Evolutionary conservation across 2,329 filamentous ascomycete genomes (phyloP), one percentile per base, ranked within the genome.

Genomic region (Pseudocercospora crystallina): DNA sequence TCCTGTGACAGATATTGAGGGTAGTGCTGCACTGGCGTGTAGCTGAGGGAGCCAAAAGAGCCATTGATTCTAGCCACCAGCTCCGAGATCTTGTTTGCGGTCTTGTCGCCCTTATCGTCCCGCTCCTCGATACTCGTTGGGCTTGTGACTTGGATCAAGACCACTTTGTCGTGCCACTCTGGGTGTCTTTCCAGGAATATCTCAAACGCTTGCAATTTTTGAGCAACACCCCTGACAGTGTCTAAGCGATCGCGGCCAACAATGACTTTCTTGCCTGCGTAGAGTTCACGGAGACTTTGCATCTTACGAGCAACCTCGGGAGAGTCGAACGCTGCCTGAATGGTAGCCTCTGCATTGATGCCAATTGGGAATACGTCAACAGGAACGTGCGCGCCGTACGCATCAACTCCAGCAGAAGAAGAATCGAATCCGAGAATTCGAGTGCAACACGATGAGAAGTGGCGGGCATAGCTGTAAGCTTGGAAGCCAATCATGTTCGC

Each of bases 401-500:
- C 89, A 68, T 96, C 89, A 5, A 96, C 89, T 5, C 91, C 90
- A 3, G 86, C 84, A 1, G 84, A 84, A 52, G 91, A 90, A 0
- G 90, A 95, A 39, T 90, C 87, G 65, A 95, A 95, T n/a, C 89
- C 88, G 7, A 96, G 79, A 42, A 96, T 87, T 20, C 91, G 84
- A 1, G 90, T 95, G 72, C 91, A 96, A 73, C 91, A 96, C 59
- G 90, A 96, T 33, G 90, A 84, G 69, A 97, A 97, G 70, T 97
- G 92, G 17, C 91, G 84, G 11, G 91, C 92, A 71, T 96, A 97
- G 69, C 90, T 94, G 74, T 90, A 94, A 7, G 90, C 94, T 71
- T 97, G 92, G 74, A 97, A 96, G 1, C 90, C 91, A 56, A 97
- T 83, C 76, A 97, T 85, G 70, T 96, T 96, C 49, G 92, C 83